Evolutionary conservation across 768 basidiomycete species (phyloP), one percentile per base, ranked within the genome.

Genomic region (Kwoniella botswanensis): DNA sequence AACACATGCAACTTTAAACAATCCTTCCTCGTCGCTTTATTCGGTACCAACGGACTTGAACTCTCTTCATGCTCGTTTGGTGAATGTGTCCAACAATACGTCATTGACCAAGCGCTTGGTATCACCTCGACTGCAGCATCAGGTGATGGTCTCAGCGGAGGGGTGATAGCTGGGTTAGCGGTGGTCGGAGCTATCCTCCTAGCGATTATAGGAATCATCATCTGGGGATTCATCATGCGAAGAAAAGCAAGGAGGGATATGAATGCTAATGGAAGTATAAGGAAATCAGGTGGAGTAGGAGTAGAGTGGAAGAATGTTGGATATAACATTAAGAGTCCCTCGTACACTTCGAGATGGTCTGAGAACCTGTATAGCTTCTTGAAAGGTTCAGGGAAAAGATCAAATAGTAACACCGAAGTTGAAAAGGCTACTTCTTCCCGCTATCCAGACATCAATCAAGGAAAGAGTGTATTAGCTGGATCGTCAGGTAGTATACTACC

Each of bases 151-250:
- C 88, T 97, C 10, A 87, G 88, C 66, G 88, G 89, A 1, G 94
- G 95, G 1, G 94, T 97, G 24, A 93, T 97, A 68, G 94, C 92
- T 44, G 95, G 95, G 13, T 84, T 98, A 35, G 93, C 91, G 0
- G 92, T 94, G 26, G 90, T 97, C 10, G 92, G 93, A 6, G 87
- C 84, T 0, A 78, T 97, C 55, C 65, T 92, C 18, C 82, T 87
- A 1, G 73, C 89, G 1, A 88, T 90, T 0, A 82, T 94, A 3
- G 82, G 85, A 0, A 83, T 90, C n/a, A 78, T 97, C 7, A 70
- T 86, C 3, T 85, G 90, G 76, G 94, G 93, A 0, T 87, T 88
- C 75, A 65, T 88, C 57, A 81, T 82, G 18, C 92, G 92, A 78
- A 85, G 88, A 43, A 86, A 86, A 21, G 93, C 93, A n/a, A 85